Evolutionary conservation across 371 early-diverging fungal genomes (phyloP), one percentile per base, ranked within the genome.

Genomic region (Mucor velutinosus): DNA sequence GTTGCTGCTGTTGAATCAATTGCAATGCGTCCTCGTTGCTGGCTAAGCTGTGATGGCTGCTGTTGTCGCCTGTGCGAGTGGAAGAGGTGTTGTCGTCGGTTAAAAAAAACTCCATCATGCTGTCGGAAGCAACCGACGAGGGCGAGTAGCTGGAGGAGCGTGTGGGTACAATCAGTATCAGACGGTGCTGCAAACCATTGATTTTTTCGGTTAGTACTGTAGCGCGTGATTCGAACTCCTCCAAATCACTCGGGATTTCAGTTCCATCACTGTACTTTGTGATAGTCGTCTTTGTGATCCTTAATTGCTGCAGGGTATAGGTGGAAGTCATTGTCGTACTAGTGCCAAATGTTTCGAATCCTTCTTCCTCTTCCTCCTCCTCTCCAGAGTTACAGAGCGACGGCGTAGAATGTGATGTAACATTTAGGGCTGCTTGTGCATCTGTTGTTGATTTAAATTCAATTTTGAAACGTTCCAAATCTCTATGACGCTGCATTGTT

Each of bases 91-190:
- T 73, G 15, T 69, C 73, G 32, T 66, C 70, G 14, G 65, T 70
- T 39, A 63, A 43, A 57, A 64, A 66, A 29, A 60, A 56, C 17
- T 67, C 71, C 33, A 65, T 53, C 5, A 55, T 51, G 11, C 37
- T 55, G 12, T 58, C 68, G 35, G 74, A 69, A 37, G 65, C 65
- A 7, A 61, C 53, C 21, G 71, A 62, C 14, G 66, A 53, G 12
- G 66, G 58, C 12, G 64, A 43, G 30, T 69, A 70, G 21, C 61
- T 68, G 45, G 59, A 41, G 4, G 75, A 72, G 11, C 78, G 72
- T 6, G 82, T 81, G 4, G 82, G 82, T 37, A 76, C 60, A 32
- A 81, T 73, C 15, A 71, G 35, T 1, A 53, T 64, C 29, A 81
- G 49, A 7, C 76, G 72, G 45, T 73, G 72, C n/a, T 81, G 79